phyloP scores from a whole-genome alignment of 805 yeast species.

The Cyberlindnera nakhonratchasimensis region DNA sequence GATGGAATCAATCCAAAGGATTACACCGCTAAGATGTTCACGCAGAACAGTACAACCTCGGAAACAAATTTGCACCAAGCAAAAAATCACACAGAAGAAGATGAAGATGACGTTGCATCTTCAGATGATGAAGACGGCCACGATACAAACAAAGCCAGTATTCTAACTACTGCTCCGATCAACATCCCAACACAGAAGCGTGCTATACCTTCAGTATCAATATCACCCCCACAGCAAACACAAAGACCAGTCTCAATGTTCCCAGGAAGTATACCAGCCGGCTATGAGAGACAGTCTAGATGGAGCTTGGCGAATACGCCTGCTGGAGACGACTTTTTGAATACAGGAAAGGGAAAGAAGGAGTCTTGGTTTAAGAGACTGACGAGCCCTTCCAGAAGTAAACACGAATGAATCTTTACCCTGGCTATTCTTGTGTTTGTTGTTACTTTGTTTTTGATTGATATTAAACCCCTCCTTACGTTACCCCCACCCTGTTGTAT shows the following conservation, averaged over 20 bases:
- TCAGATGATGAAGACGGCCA: conserved; percentile 11
- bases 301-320: conserved; percentile 21
- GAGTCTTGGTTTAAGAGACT: conserved; percentile 44
- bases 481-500: too few species aligned
- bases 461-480: neutral
- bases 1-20: conserved; percentile 30
- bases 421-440: neutral
- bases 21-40: conserved; percentile 2
- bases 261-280: conserved; percentile 18
- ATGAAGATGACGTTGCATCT: conserved; percentile 9
- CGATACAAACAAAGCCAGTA: neutral
- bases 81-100: conserved; percentile 12
- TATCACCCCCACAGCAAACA: conserved; percentile 4
- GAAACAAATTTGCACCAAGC: conserved; percentile 11
- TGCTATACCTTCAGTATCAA: conserved; percentile 1
- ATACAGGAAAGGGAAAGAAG: conserved; percentile 23
- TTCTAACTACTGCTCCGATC: conserved; percentile 10
- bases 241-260: conserved; percentile 24
- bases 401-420: neutral
- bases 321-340: conserved; percentile 9
- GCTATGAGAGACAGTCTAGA: conserved; percentile 31
- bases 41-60: conserved; percentile 6
- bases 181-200: conserved; percentile 7
- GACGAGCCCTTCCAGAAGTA: conserved; percentile 35
- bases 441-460: neutral